These are phyloP conservation scores for Aphanomyces euteiches DNA, from an alignment of 352 stramenopile species.

Conservation along the genomic window DNA sequence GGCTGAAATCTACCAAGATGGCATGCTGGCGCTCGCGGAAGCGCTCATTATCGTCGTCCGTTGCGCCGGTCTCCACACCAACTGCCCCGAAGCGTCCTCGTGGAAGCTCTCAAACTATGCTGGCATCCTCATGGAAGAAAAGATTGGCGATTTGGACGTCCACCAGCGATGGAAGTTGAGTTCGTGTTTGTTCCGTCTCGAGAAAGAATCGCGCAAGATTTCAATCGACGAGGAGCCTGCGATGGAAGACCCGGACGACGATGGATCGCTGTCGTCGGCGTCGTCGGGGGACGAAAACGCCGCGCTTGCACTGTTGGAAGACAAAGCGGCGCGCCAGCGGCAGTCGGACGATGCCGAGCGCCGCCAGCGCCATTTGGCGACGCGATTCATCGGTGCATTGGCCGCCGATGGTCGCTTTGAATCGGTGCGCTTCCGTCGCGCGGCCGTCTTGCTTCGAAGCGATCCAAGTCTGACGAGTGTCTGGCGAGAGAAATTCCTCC, in stretches of 20 bases:
- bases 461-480: slow-evolving; percentile 15
- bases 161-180: slow-evolving; percentile 59
- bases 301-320: slow-evolving; percentile 56
- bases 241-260: neutral
- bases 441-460: slow-evolving; percentile 15
- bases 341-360: slow-evolving; percentile 23
- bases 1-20: slow-evolving; percentile 49
- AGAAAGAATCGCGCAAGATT: slow-evolving; percentile 32
- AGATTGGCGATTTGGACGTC: slow-evolving; percentile 63
- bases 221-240: neutral
- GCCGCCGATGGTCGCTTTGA: slow-evolving; percentile 71
- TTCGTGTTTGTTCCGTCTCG: slow-evolving; percentile 47
- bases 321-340: slow-evolving; percentile 39
- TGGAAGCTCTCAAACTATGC: slow-evolving; percentile 59
- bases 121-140: slow-evolving; percentile 44
- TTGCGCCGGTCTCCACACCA: slow-evolving; percentile 39
- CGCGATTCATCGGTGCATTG: slow-evolving; percentile 60
- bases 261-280: slow-evolving; percentile 28
- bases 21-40: slow-evolving; percentile 53
- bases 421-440: slow-evolving; percentile 39
- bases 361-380: slow-evolving; percentile 35
- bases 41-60: slow-evolving; percentile 58
- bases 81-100: slow-evolving; percentile 51
- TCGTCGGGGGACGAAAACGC: slow-evolving; percentile 53
- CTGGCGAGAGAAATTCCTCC: slow-evolving; percentile 23